phyloP scores from a whole-genome alignment of 108 stramenopile species.

The Cyclotella kingstonii region DNA sequence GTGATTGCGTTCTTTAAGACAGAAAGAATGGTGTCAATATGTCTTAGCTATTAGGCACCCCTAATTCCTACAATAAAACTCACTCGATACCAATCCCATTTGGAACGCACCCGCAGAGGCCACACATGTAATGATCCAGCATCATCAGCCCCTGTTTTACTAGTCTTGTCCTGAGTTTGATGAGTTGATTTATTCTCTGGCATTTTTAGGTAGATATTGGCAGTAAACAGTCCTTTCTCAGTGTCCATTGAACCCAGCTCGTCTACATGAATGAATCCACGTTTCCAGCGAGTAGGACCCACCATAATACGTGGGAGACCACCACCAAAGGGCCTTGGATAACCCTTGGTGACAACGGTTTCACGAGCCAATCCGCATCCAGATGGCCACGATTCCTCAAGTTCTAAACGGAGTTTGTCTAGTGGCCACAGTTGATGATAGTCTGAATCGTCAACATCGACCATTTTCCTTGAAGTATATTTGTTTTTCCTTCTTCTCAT shows the following conservation, averaged over 20 bases:
- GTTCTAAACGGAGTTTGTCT: constrained; percentile 71
- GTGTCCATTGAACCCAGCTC: constrained; percentile 75
- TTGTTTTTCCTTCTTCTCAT: constrained; percentile 28
- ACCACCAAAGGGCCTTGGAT: constrained; percentile 54
- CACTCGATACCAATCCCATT: constrained; percentile 82
- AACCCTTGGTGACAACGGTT: constrained; percentile 29
- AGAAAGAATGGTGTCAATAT: background rate
- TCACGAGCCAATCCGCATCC: constrained; percentile 74
- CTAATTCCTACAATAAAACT: constrained; percentile 5
- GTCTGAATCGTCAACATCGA: constrained; percentile 1
- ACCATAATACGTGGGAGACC: constrained; percentile 89
- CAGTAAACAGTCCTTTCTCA: constrained; percentile 80
- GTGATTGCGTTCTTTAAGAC: constrained; percentile 71
- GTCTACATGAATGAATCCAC: constrained; percentile 92
- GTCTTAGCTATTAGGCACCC: background rate
- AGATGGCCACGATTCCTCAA: constrained; percentile 75
- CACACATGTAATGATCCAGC: constrained; percentile 62
- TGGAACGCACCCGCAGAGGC: constrained; percentile 68
- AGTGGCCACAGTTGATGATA: constrained; percentile 71
- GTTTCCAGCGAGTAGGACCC: constrained; percentile 88
- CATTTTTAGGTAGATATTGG: constrained; percentile 88
- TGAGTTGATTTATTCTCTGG: constrained; percentile 24
- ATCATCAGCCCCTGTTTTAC: constrained; percentile 3
- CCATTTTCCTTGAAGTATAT: background rate
- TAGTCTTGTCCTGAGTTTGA: background rate